A percentile compares a stretch with the other conserved stretches of the same genome.
Conservation (phyloP, 2,329 filamentous ascomycete species). For the Aspergillus sp. region DNA sequence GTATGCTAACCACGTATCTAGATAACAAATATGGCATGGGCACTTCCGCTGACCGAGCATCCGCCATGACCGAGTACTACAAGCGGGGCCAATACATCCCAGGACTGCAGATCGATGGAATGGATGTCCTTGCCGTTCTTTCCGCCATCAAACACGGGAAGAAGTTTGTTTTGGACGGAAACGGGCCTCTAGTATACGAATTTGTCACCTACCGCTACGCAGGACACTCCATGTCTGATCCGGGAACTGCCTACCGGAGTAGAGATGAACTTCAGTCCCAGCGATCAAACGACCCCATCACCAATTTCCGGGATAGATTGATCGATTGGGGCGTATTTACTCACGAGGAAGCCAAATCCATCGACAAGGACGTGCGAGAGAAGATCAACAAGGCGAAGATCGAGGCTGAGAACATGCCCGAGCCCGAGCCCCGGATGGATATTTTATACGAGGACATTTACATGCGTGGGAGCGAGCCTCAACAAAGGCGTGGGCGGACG, state of each 20-base stretch:
- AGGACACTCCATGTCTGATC: conserved; percentile 98
- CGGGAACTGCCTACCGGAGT: conserved; percentile 94
- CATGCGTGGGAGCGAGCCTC: conserved; percentile 77
- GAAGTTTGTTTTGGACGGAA: conserved; percentile 74
- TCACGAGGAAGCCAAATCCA: conserved; percentile 88
- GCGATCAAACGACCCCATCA: conserved; percentile 89
- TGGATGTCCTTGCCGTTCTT: conserved; percentile 96
- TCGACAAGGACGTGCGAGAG: conserved; percentile 86
- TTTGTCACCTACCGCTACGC: conserved; percentile 98
- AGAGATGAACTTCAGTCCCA: conserved; percentile 98
- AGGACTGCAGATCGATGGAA: conserved; percentile 96
- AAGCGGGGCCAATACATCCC: conserved; percentile 99
- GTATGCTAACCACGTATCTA: conserved; percentile 36
- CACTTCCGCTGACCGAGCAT: conserved; percentile 85
- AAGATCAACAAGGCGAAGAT: conserved; percentile 85
- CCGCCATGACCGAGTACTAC: conserved; percentile 96
- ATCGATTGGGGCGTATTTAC: conserved; percentile 84
- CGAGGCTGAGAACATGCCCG: conserved; percentile 79
- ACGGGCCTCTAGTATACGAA: conserved; percentile 90
- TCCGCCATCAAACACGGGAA: conserved; percentile 89
- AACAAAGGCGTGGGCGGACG: conserved; percentile 79
- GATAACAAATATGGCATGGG: conserved; percentile 99
- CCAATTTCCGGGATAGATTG: conserved; percentile 91
- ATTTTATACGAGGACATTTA: conserved; percentile 95
- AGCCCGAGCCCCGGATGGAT: conserved; percentile 71